Evolutionary conservation across 1,139 yeast species (phyloP), one percentile per base, ranked within the genome.

Genomic region (Candida labiduridarum): DNA sequence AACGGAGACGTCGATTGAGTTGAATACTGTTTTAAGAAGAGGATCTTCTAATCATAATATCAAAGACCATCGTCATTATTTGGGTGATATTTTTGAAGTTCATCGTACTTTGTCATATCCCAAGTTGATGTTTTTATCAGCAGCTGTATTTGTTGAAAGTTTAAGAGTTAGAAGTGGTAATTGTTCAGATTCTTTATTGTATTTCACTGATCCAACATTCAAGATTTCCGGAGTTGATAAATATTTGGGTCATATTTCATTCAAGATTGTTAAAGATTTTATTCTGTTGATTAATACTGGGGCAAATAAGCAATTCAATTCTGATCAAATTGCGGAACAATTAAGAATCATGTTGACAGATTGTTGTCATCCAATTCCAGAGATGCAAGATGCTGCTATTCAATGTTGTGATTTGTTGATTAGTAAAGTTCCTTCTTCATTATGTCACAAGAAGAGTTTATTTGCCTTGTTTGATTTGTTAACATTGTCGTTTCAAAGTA

Each of bases 1-100:
- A 62, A 87, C 94, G 19, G 99, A 94, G 64, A 89, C 96, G 27
- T 90, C 96, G 3, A 78, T 94, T 56, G 98, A 95, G 61, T 79
- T 94, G 71, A 94, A 94, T 64, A 88, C 97, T 1, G 91, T 95
- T 35, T 78, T 95, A 53, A 83, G 96, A 64, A 80, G 98, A 56
- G 96, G 97, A 4, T 86, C 96, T 0, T 87, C 96, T 0, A 87
- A 87, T 61, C 86, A 85, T 53, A 89, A 89, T 53, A 86, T 88
- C 45, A 88, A 85, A 64, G 83, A 85, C 52, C 97, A 90, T 65
- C 84, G 83, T 55, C 85, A 80, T 46, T 78, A 82, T 39, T 66
- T 80, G 48, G 82, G 80, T 33, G 77, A 74, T 40, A 67, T 78
- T 11, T 74, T 79, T 55, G 85, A 80, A 54, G 72, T 78, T 16